Evolutionary conservation across 2,329 filamentous ascomycete species (phyloP).

Genomic region (Fusarium sp.): DNA sequence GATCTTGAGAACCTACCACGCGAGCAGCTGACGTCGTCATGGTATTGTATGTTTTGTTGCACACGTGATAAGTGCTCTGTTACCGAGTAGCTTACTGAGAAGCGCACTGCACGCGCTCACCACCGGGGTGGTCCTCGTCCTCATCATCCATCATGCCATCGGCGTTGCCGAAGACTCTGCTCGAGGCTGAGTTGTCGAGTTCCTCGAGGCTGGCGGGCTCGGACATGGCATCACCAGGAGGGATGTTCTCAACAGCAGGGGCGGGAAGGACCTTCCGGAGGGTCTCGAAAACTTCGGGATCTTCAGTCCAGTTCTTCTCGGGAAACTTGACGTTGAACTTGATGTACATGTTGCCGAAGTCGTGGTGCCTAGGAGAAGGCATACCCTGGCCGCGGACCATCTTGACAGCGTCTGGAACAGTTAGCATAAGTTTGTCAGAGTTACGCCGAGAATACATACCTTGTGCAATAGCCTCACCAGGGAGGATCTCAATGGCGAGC

Average conservation of each 20-base stretch:
- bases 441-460: constrained; percentile 68
- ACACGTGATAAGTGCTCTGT: constrained; percentile 17
- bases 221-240: constrained; percentile 88
- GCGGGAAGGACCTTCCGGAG: constrained; percentile 89
- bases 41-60: constrained; percentile 38
- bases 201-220: constrained; percentile 91
- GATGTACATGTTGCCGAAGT: constrained; percentile 95
- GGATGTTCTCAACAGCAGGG: constrained; percentile 71
- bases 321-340: constrained; percentile 99
- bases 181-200: constrained; percentile 75
- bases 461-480: constrained; percentile 93
- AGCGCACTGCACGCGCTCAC: constrained; percentile 86
- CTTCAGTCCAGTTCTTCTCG: constrained; percentile 76
- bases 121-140: constrained; percentile 80
- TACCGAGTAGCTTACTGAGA: constrained; percentile 74
- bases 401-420: constrained; percentile 81
- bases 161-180: constrained; percentile 75
- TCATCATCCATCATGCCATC: constrained; percentile 77
- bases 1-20: constrained; percentile 18
- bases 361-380: constrained; percentile 95
- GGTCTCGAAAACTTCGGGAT: constrained; percentile 78
- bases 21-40: constrained; percentile 34
- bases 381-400: constrained; percentile 97
- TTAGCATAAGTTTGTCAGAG: constrained; percentile 40
- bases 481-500: constrained; percentile 92